phyloP scores from a whole-genome alignment of 2,329 filamentous ascomycete genomes.

The Aspergillus sp. region DNA sequence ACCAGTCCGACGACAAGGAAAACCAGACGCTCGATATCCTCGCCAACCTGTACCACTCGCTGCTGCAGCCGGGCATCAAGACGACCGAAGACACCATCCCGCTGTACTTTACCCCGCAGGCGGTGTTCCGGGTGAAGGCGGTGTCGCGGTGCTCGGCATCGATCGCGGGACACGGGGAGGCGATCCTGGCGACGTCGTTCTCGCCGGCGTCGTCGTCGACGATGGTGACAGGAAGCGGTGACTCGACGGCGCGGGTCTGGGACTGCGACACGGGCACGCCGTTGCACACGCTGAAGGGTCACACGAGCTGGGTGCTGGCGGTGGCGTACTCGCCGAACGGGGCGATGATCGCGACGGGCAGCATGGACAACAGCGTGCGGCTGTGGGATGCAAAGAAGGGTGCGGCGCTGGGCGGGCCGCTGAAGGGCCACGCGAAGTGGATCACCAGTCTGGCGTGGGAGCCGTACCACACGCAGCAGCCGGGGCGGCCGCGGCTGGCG shows the following conservation, averaged over 20 bases:
- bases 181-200: conserved; percentile 83
- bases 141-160: conserved; percentile 85
- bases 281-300: conserved; percentile 78
- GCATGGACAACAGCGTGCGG: conserved; percentile 88
- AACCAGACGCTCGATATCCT: conserved; percentile 45
- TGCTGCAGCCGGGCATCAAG: conserved; percentile 50
- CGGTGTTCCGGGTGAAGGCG: conserved; percentile 88
- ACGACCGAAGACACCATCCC: conserved; percentile 61
- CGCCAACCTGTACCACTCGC: conserved; percentile 49
- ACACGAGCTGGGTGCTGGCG: conserved; percentile 84
- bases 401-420: conserved; percentile 64
- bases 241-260: conserved; percentile 89
- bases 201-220: conserved; percentile 73
- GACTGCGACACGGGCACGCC: conserved; percentile 93
- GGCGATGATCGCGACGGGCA: conserved; percentile 76
- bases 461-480: conserved; percentile 78
- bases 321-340: conserved; percentile 87
- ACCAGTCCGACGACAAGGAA: conserved; percentile 42
- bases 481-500: conserved; percentile 73
- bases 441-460: conserved; percentile 89
- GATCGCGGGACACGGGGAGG: conserved; percentile 87
- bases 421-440: conserved; percentile 88
- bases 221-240: conserved; percentile 85
- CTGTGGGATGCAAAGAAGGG: conserved; percentile 86
- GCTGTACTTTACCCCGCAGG: conserved; percentile 73